These are phyloP conservation scores for Barnettozyma californica DNA, from an alignment of 805 yeast species.

Conservation along the genomic window DNA sequence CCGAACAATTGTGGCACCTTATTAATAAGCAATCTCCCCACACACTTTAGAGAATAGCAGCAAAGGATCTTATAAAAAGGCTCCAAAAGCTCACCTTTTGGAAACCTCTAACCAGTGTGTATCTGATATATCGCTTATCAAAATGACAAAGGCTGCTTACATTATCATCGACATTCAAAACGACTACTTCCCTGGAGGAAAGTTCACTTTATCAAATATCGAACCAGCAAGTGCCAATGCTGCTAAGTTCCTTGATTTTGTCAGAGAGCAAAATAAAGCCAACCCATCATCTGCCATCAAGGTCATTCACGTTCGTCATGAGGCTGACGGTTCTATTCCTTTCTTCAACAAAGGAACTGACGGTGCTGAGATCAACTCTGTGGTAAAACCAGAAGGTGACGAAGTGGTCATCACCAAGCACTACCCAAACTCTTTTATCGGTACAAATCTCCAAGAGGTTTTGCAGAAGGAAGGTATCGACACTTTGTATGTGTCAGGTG, in stretches of 20 bases:
- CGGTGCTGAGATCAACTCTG: slow-evolving; percentile 13
- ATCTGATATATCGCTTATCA: not conserved
- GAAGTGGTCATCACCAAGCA: slow-evolving; percentile 13
- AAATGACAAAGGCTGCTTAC: slow-evolving; percentile 8
- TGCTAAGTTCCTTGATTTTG: slow-evolving; percentile 10
- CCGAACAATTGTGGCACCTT: no score
- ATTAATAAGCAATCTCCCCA: not conserved
- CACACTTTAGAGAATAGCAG: no score
- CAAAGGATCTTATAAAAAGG: no score
- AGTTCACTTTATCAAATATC: slow-evolving; percentile 11
- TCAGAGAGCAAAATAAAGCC: slow-evolving; percentile 6
- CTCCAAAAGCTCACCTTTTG: no score
- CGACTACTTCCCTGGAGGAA: slow-evolving; percentile 18
- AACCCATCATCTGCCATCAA: not conserved
- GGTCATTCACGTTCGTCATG: slow-evolving; percentile 16
- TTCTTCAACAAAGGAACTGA: slow-evolving; percentile 7
- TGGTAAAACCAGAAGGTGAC: slow-evolving; percentile 7
- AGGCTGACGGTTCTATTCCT: slow-evolving; percentile 4
- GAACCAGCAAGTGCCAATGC: slow-evolving; percentile 11
- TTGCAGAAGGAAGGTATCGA: slow-evolving; percentile 8
- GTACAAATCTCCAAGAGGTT: slow-evolving; percentile 11
- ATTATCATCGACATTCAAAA: slow-evolving; percentile 19
- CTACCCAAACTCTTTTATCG: slow-evolving; percentile 14
- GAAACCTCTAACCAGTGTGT: no score
- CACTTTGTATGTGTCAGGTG: slow-evolving; percentile 13